Conservation (phyloP, 2,329 filamentous ascomycete species). For the Nectriaceae sp. region DNA sequence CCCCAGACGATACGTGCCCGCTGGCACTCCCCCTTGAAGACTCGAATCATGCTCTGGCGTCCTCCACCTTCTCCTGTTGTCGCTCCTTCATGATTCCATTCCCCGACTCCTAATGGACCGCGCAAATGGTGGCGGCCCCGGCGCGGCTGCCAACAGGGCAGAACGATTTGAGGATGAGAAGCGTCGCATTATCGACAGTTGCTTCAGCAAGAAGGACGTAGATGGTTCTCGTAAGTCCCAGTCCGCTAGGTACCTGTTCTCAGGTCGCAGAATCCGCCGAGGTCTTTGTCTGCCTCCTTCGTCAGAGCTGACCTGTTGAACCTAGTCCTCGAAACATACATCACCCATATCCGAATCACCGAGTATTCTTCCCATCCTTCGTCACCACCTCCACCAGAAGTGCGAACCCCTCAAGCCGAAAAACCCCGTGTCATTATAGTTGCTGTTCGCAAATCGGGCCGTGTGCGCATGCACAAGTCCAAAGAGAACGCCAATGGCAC, state of each 20-base stretch:
- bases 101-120: conserved; percentile 35
- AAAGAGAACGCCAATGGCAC: conserved; percentile 92
- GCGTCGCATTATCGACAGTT: conserved; percentile 88
- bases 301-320: neutral
- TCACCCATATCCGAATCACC: conserved; percentile 90
- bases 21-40: neutral
- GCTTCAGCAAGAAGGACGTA: conserved; percentile 86
- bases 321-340: conserved; percentile 77
- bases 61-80: conserved; percentile 16
- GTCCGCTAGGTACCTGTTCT: neutral
- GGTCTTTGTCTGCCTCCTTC: conserved; percentile 3
- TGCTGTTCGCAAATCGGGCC: conserved; percentile 86
- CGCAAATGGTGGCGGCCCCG: conserved; percentile 39
- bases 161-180: conserved; percentile 98
- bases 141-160: conserved; percentile 50
- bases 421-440: conserved; percentile 92
- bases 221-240: conserved; percentile 76
- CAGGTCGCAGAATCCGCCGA: conserved; percentile 6
- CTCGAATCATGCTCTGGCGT: conserved; percentile 30
- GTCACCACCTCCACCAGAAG: conserved; percentile 77
- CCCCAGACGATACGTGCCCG: neutral
- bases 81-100: conserved; percentile 23
- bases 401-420: conserved; percentile 69
- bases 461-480: conserved; percentile 94
- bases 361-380: conserved; percentile 86